A percentile compares a stretch with the other conserved stretches of the same genome.
These are phyloP conservation scores for Telfairia occidentalis DNA, from an alignment of 331 rosid genomes.

Conservation along the genomic window DNA sequence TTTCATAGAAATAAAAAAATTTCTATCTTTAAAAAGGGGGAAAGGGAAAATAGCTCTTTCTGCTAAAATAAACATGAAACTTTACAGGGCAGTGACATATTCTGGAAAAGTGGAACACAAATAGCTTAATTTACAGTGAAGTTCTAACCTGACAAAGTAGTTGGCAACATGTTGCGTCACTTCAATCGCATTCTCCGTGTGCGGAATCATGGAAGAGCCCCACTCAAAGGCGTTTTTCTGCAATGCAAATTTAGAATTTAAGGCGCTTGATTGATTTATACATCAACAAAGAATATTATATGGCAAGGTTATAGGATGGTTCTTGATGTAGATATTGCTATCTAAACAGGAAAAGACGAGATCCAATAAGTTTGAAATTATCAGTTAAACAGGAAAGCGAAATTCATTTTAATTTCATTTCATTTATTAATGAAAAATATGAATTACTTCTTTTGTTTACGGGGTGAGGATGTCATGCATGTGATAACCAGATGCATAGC, in stretches of 20 bases:
- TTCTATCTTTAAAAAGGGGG: neutral
- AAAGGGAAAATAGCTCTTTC: neutral
- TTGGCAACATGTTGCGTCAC: constrained; percentile 67
- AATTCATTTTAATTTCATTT: neutral
- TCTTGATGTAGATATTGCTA: neutral
- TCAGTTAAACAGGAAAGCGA: neutral
- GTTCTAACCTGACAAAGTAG: constrained; percentile 69
- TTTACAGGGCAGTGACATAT: neutral
- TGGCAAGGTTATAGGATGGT: neutral
- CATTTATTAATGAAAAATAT: neutral
- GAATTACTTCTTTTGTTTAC: neutral
- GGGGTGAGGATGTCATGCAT: neutral
- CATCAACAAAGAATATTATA: neutral
- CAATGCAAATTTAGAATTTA: neutral
- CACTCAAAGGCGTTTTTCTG: constrained; percentile 95
- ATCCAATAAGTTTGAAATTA: neutral
- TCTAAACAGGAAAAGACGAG: neutral
- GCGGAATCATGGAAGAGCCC: constrained; percentile 58
- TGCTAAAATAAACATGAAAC: neutral
- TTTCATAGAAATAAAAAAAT: neutral
- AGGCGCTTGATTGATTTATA: neutral
- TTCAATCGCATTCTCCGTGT: constrained; percentile 75
- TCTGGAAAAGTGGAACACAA: neutral
- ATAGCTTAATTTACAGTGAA: neutral
- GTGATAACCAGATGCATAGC: neutral